Evolutionary conservation across 805 yeast species (phyloP), one percentile per base, ranked within the genome.

Genomic region (Ogataea siamensis): DNA sequence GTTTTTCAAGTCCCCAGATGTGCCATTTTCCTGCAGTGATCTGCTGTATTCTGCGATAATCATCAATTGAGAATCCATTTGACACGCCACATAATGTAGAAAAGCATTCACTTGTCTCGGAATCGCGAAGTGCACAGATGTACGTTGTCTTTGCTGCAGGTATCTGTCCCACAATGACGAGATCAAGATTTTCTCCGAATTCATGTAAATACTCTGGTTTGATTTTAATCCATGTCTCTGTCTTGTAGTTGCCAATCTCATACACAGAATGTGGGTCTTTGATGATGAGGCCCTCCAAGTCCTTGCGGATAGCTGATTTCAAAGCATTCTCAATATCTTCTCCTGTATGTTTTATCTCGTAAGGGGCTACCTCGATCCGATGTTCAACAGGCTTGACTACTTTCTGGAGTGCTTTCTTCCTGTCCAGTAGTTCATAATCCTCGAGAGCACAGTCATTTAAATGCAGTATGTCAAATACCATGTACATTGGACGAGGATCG

Each of bases 201-300:
- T 83, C 87, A 39, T 79, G 83, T 37, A 88, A 65, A 54, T 88
- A 89, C 49, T 89, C 96, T 0, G 98, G 98, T 57, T 91, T 91
- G 2, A 91, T 74, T 54, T 91, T 91, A 11, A 87, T 66, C 96
- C 97, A 91, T n/a, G 70, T 62, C 7, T 39, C 37, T 12, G 72
- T 74, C 28, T 71, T 69, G 34, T 87, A 64, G 22, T 71, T 73
- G n/a, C 78, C 86, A 11, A 84, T 69, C 3, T 62, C 55, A 56
- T 91, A 91, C 11, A 57, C 62, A 2, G 83, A 70, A 9, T 64
- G 58, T 1, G 78, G 73, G 45, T 78, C 72, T 55, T 91, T 91
- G 26, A 91, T 60, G 39, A 91, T 76, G 7, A 91, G 64, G 0
- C 99, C 99, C 58, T 91, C 99, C 14, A 87, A 74, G 34, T 83